Percentiles rank a stretch among this genome's conserved stretches.
phyloP scores from a whole-genome alignment of 768 basidiomycete species.

The Trametes villosa region DNA sequence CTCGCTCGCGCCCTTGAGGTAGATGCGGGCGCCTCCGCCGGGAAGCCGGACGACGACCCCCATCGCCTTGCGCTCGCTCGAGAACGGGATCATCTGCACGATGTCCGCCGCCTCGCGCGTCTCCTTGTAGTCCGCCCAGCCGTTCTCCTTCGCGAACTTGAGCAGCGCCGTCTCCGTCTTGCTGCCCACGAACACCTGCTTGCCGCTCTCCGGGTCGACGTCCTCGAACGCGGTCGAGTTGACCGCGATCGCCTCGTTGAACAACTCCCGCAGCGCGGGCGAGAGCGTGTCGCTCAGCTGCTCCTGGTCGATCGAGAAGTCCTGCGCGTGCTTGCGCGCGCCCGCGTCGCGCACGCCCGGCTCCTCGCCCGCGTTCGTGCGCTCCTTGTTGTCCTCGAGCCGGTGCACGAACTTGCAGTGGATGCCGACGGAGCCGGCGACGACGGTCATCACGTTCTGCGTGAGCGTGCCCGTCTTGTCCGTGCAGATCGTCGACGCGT shows the following conservation, averaged over 20 bases:
- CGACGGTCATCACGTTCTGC: slow-evolving; percentile 93
- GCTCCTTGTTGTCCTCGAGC: slow-evolving; percentile 69
- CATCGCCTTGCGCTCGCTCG: slow-evolving; percentile 93
- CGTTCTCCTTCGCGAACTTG: slow-evolving; percentile 78
- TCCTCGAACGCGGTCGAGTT: slow-evolving; percentile 98
- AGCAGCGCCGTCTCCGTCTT: slow-evolving; percentile 96
- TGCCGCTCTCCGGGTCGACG: slow-evolving; percentile 59
- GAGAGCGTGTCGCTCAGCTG: slow-evolving; percentile 69
- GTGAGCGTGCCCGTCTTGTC: slow-evolving; percentile 98
- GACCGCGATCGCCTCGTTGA: slow-evolving; percentile 86
- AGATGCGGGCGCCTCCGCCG: slow-evolving; percentile 63
- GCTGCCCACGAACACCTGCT: slow-evolving; percentile 77
- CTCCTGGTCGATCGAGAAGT: slow-evolving; percentile 86
- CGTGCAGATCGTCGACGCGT: slow-evolving; percentile 93
- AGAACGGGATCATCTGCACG: slow-evolving; percentile 92
- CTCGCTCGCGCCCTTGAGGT: slow-evolving; percentile 94
- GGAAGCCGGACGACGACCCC: slow-evolving; percentile 77
- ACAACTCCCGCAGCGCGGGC: slow-evolving; percentile 59
- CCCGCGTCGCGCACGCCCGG: slow-evolving; percentile 31
- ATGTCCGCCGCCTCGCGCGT: slow-evolving; percentile 64
- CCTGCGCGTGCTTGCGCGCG: slow-evolving; percentile 55
- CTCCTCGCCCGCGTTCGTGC: slow-evolving; percentile 72
- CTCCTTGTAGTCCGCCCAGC: slow-evolving; percentile 73
- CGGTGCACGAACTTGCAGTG: slow-evolving; percentile 91
- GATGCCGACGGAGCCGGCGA: slow-evolving; percentile 93